phyloP scores from a whole-genome alignment of 2,329 filamentous ascomycete genomes.

The Penicillium sp. region DNA sequence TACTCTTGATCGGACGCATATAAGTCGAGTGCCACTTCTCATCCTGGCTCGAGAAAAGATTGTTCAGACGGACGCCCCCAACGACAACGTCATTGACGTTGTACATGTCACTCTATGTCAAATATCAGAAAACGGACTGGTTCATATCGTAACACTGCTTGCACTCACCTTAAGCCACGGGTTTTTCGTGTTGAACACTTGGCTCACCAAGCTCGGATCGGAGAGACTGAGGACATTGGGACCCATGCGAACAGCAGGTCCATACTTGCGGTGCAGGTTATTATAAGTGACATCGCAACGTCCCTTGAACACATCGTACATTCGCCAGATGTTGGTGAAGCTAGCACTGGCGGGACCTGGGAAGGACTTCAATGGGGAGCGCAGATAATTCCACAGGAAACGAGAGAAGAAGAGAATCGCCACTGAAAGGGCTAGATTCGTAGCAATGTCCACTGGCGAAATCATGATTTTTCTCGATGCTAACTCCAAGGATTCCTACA shows the following conservation, averaged over 20 bases:
- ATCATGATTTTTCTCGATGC: neutral
- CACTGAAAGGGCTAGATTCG: slow-evolving; percentile 6
- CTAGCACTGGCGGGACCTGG: slow-evolving; percentile 70
- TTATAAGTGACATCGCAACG: slow-evolving; percentile 68
- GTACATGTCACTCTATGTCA: slow-evolving; percentile 17
- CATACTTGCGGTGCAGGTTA: slow-evolving; percentile 68
- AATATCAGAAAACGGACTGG: neutral
- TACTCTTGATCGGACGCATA: slow-evolving; percentile 39
- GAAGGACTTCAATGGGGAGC: slow-evolving; percentile 46
- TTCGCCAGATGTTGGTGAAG: slow-evolving; percentile 72
- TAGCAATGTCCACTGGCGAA: slow-evolving; percentile 3
- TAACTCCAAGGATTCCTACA: neutral
- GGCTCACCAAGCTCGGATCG: slow-evolving; percentile 69
- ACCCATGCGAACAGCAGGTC: slow-evolving; percentile 71
- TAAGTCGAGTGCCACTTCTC: slow-evolving; percentile 34
- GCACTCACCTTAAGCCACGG: slow-evolving; percentile 28
- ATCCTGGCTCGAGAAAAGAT: slow-evolving; percentile 40
- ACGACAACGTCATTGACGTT: slow-evolving; percentile 26
- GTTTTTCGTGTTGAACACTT: slow-evolving; percentile 78
- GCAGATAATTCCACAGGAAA: slow-evolving; percentile 18
- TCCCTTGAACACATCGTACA: slow-evolving; percentile 66
- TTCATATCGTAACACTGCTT: neutral
- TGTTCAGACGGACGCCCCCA: slow-evolving; percentile 34
- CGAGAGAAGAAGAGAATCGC: slow-evolving; percentile 12
- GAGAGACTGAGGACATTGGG: slow-evolving; percentile 74